Conservation (phyloP, 1,284 basidiomycete species). For the Xerocomus amazonicus region DNA sequence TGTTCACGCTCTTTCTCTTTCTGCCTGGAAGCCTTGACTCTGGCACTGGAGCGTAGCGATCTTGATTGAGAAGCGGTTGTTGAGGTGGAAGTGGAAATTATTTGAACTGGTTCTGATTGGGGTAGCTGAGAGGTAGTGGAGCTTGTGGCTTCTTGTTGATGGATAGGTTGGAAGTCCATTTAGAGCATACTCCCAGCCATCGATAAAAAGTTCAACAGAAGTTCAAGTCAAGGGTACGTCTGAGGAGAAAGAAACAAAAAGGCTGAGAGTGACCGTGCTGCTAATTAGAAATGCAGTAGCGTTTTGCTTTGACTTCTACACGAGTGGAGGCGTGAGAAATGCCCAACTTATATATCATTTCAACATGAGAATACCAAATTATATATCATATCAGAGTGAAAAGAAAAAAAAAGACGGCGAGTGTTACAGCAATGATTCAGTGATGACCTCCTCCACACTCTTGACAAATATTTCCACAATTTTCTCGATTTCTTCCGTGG, state of each 20-base stretch:
- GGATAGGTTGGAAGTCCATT: constrained; percentile 76
- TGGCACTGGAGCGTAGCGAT: constrained; percentile 65
- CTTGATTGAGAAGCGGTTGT: constrained; percentile 42
- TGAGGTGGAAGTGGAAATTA: constrained; percentile 34
- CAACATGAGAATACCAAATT: background rate
- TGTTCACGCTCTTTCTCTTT: constrained; percentile 50
- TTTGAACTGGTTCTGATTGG: constrained; percentile 38
- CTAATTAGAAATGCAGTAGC: constrained; percentile 28
- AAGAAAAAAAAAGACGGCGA: too few relatives aligned
- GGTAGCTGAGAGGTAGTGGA: constrained; percentile 43
- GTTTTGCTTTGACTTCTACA: constrained; percentile 20
- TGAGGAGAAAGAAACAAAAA: constrained; percentile 25
- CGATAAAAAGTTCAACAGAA: constrained; percentile 42
- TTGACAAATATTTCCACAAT: constrained; percentile 61
- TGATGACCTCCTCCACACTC: constrained; percentile 61
- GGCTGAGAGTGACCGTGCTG: constrained; percentile 18
- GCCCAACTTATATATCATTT: background rate
- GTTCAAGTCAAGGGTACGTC: constrained; percentile 28
- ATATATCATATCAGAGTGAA: too few relatives aligned
- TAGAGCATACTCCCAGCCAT: constrained; percentile 80
- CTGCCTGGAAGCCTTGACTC: constrained; percentile 73
- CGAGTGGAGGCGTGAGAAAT: constrained; percentile 34
- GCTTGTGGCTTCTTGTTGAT: constrained; percentile 66
- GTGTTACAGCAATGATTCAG: constrained; percentile 27
- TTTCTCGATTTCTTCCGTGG: constrained; percentile 57